A percentile compares a stretch with the other conserved stretches of the same genome.
These are phyloP conservation scores for Epichloe aotearoae DNA, from an alignment of 2,329 filamentous ascomycete genomes.

Conservation along the genomic window DNA sequence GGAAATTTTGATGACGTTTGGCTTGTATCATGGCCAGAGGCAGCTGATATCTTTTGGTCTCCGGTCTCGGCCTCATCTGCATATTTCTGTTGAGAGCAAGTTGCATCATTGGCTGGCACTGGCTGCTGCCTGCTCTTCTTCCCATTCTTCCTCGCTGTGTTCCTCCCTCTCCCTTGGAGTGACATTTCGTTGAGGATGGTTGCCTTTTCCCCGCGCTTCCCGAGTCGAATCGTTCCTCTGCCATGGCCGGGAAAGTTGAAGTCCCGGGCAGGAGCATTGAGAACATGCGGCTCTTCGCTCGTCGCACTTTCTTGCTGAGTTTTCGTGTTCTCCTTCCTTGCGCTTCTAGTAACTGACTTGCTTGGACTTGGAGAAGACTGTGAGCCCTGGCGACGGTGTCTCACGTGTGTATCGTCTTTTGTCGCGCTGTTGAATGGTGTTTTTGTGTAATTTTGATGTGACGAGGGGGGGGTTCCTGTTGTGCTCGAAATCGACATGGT, in stretches of 20 bases:
- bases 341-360: not conserved
- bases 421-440: not conserved
- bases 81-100: not conserved
- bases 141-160: not conserved
- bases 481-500: constrained; percentile 2
- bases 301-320: not conserved
- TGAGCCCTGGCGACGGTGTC: not conserved
- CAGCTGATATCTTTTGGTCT: not conserved
- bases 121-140: not conserved
- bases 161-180: not conserved
- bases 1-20: not conserved
- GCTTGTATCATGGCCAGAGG: not conserved
- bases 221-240: not conserved
- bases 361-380: not conserved
- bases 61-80: not conserved
- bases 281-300: not conserved
- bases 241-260: constrained; percentile 1
- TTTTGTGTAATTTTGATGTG: not conserved
- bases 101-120: not conserved
- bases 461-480: not conserved
- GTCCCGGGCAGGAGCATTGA: not conserved
- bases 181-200: not conserved
- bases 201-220: not conserved
- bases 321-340: not conserved
- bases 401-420: not conserved